Evolutionary conservation across 495 filamentous ascomycete genomes (phyloP), one percentile per base, ranked within the genome.

Genomic region (Penicillium macrosclerotiorum): DNA sequence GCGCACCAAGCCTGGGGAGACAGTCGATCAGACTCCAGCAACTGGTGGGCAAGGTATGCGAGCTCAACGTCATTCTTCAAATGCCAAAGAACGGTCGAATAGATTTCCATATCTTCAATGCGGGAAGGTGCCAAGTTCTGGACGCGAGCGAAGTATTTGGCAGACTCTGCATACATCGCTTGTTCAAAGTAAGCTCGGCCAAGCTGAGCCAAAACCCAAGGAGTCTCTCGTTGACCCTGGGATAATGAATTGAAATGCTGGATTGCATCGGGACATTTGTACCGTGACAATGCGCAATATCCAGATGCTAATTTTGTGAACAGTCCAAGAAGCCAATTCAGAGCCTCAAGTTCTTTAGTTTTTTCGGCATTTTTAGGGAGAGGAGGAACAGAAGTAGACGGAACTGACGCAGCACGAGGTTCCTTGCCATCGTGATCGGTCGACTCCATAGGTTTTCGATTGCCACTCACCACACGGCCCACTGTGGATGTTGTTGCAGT

Each of bases 31-130:
- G 81, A 62, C 44, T 95, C 94, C 32, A 94, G 74, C 14, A 96
- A 72, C 59, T 93, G 86, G 54, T 96, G 94, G 2, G 93, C 85
- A 12, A 98, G 77, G 62, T 90, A 94, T 2, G 94, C 90, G 6
- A 98, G 75, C 20, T 96, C 89, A 5, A 88, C 84, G 51, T 96
- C 93, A 53, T 84, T 86, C 61, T 95, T 93, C 49, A 95, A 72
- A 61, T 95, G 89, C 93, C 93, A 98, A 6, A 98, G 80, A n/a
- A 92, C 82, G 9, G 94, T 97, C 3, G 92, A 96, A 64, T 93
- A 98, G 16, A 95, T 83, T 57, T 98, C 93, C 91, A 96, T 96
- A 57, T 95, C 91, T 52, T 91, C 85, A 35, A 90, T 73, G 14
- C 86, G 81, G 3, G 87, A 84, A 5, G 90, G 90, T 18, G 86